A percentile compares a stretch with the other conserved stretches of the same genome.
phyloP scores from a whole-genome alignment of 257 asterid genomes.

The Jaltomata sinuosa region DNA sequence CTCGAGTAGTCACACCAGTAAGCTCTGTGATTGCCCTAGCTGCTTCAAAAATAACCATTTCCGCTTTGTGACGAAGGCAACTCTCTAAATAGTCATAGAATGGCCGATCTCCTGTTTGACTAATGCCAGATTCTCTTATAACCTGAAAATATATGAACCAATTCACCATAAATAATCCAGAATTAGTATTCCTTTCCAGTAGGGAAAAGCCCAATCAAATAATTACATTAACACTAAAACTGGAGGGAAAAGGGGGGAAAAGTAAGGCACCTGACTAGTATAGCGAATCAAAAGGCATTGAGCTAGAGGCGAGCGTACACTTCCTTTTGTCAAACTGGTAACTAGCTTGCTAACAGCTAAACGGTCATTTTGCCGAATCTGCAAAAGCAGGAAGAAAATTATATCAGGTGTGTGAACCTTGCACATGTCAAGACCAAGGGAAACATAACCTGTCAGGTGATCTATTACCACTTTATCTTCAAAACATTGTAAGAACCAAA shows the following conservation, averaged over 20 bases:
- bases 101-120: constrained; percentile 79
- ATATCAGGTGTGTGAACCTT: not conserved
- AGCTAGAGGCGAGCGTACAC: constrained; percentile 89
- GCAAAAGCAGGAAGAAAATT: constrained; percentile 12
- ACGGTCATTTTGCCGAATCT: constrained; percentile 95
- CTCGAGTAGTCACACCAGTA: constrained; percentile 72
- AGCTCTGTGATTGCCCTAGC: constrained; percentile 93
- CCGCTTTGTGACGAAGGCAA: constrained; percentile 94
- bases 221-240: not conserved
- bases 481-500: not conserved
- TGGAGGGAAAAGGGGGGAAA: not conserved
- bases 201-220: not conserved
- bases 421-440: not conserved
- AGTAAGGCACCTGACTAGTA: constrained; percentile 63
- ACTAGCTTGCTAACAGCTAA: constrained; percentile 94
- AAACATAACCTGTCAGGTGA: constrained; percentile 7
- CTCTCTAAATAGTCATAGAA: constrained; percentile 92
- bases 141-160: constrained; percentile 38
- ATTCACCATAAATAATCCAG: constrained; percentile 3
- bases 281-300: constrained; percentile 94
- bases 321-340: constrained; percentile 86
- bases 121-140: constrained; percentile 68
- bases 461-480: not conserved
- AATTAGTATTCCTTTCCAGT: not conserved
- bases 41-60: constrained; percentile 95